Evolutionary conservation across 257 asterid genomes (phyloP).

Genomic region (Fraxinus pennsylvanica): DNA sequence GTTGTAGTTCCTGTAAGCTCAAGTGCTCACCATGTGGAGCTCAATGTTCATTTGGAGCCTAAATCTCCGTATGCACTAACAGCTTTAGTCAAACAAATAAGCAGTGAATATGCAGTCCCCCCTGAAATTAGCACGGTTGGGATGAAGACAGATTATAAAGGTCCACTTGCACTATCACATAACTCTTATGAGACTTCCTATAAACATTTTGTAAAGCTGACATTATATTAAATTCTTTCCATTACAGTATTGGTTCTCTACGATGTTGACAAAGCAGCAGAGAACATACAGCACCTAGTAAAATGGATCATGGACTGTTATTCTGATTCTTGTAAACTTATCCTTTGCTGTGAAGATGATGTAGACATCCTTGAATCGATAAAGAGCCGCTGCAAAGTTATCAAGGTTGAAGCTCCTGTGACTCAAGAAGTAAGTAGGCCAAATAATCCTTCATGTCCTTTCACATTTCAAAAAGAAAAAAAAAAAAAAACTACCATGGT

Average conservation of each 20-base stretch:
- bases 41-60: slow-evolving; percentile 62
- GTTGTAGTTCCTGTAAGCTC: slow-evolving; percentile 66
- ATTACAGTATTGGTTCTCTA: slow-evolving; percentile 69
- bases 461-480: neutral
- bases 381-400: slow-evolving; percentile 57
- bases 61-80: slow-evolving; percentile 70
- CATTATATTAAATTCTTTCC: neutral
- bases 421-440: slow-evolving; percentile 62
- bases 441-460: neutral
- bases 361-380: slow-evolving; percentile 65
- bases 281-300: slow-evolving; percentile 69
- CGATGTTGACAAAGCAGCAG: slow-evolving; percentile 78
- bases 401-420: slow-evolving; percentile 59
- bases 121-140: slow-evolving; percentile 64
- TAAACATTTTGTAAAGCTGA: neutral
- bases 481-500: neutral
- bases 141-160: slow-evolving; percentile 62
- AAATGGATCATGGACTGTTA: slow-evolving; percentile 91
- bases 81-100: slow-evolving; percentile 69
- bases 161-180: slow-evolving; percentile 30
- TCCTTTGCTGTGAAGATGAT: slow-evolving; percentile 80
- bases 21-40: slow-evolving; percentile 83
- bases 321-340: slow-evolving; percentile 71
- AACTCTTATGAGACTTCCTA: neutral
- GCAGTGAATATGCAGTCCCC: slow-evolving; percentile 51